Evolutionary conservation across 495 filamentous ascomycete genomes (phyloP).

Genomic region (Lepraria neglecta): DNA sequence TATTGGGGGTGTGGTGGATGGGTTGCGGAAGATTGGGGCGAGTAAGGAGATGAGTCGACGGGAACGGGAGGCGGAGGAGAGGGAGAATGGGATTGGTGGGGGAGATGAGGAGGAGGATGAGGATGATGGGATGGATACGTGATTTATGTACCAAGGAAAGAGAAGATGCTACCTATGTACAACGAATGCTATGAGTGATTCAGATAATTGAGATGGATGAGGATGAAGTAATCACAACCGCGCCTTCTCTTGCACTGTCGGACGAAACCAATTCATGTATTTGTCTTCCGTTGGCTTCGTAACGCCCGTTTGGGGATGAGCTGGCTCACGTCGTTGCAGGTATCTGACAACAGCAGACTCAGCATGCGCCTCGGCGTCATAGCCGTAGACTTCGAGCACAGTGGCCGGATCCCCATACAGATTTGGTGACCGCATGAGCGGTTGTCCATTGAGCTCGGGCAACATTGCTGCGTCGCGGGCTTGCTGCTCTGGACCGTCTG

Average conservation of each 20-base stretch:
- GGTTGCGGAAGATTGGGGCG: conserved; percentile 61
- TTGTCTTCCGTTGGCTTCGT: conserved; percentile 26
- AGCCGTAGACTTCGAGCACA: conserved; percentile 30
- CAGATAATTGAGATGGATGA: neutral
- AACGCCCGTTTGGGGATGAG: conserved; percentile 23
- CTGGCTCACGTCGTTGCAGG: conserved; percentile 16
- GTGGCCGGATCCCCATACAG: conserved; percentile 29
- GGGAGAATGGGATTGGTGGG: conserved; percentile 26
- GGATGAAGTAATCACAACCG: neutral
- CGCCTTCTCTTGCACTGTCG: conserved; percentile 6
- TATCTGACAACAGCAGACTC: conserved; percentile 25
- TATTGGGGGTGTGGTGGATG: conserved; percentile 78
- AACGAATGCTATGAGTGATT: neutral
- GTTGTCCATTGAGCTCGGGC: conserved; percentile 32
- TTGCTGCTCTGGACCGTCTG: conserved; percentile 40
- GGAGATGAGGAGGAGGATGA: conserved; percentile 27
- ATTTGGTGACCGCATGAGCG: conserved; percentile 28
- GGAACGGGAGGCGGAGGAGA: conserved; percentile 49
- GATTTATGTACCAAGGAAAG: neutral
- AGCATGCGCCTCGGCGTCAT: conserved; percentile 30
- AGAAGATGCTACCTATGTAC: neutral
- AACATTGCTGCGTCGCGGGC: conserved; percentile 41
- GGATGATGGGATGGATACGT: conserved; percentile 39
- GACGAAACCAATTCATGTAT: conserved; percentile 33
- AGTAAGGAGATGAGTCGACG: conserved; percentile 50